Conservation (phyloP, 352 stramenopile species). For the Pythium sukuiense region DNA sequence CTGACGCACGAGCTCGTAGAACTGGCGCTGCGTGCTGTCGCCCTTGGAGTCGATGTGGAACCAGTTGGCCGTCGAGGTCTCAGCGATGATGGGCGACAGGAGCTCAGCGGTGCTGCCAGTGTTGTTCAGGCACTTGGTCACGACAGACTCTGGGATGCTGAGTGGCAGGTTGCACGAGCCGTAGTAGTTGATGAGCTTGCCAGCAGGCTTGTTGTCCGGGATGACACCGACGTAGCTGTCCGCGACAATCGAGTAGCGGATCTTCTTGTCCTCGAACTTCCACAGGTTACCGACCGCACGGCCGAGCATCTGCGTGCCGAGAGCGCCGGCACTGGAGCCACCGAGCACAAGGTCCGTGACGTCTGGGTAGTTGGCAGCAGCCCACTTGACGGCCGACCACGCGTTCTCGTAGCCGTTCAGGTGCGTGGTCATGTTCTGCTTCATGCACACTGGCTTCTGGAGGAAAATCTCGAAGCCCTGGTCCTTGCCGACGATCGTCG, state of each 20-base stretch:
- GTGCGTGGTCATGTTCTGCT: conserved; percentile 55
- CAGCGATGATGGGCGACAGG: conserved; percentile 51
- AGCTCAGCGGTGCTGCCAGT: conserved; percentile 48
- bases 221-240: conserved; percentile 71
- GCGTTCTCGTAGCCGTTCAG: conserved; percentile 65
- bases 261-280: conserved; percentile 55
- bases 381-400: conserved; percentile 61
- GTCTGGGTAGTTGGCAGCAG: conserved; percentile 56
- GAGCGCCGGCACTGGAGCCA: conserved; percentile 54
- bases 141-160: conserved; percentile 36
- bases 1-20: conserved; percentile 58
- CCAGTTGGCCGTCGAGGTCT: conserved; percentile 50
- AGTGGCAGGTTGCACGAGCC: conserved; percentile 52
- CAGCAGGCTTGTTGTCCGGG: conserved; percentile 43
- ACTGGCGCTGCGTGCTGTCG: conserved; percentile 63
- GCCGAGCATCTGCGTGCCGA: conserved; percentile 52
- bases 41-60: conserved; percentile 66
- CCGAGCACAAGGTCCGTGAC: conserved; percentile 56
- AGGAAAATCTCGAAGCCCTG: conserved; percentile 42
- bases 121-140: conserved; percentile 46
- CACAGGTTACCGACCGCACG: conserved; percentile 50
- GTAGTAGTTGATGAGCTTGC: conserved; percentile 62
- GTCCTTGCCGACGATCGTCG: conserved; percentile 30
- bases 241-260: conserved; percentile 53
- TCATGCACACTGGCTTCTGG: conserved; percentile 36